Base-by-base conservation (phyloP, 306 rosid genomes). In the Quercus glauca region DNA sequence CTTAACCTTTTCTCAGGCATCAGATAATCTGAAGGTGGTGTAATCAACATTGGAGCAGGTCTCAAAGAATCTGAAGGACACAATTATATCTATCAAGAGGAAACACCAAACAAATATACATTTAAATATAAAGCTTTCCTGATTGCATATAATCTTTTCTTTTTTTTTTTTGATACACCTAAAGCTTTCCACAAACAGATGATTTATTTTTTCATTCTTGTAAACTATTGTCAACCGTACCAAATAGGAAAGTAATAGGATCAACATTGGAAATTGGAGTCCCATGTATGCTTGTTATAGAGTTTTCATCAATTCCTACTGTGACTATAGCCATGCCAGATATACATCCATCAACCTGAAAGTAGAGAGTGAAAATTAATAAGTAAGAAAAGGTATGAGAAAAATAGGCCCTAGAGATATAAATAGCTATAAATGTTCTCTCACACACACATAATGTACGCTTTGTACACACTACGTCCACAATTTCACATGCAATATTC, bases 231-330 rank as follows among this genome's bases (percentile, higher is more conserved):
- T 75, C 78, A 59, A 53, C 73, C 51, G 21, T 92, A 92, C 98
- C 98, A 64, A 83, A 91, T 68, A 92, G 93, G 81, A 94, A 94
- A 78, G 93, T 87, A 81, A 89, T 86, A 37, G 91, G 92, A 19
- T 88, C 53, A 85, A 81, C 80, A 75, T 92, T 87, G 85, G 97
- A 85, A 87, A 90, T 88, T 73, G 77, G 90, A 84, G 89, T 92
- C 79, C 94, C 92, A 69, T 86, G 97, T 86, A 90, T 83, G 86
- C 89, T 86, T 84, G 88, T 78, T 58, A 92, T 84, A 53, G 85
- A 88, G 76, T 25, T 25, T 25, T 25, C 26, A 25, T 25, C 26
- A 25, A 29, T 29, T 29, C 31, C 0, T 29, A 29, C 4, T 29
- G 31, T 29, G 31, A 29, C 31, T 29, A 29, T 29, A 29, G 31